Base-by-base conservation (phyloP, 2,329 filamentous ascomycete genomes). In the Phialophora macrospora region DNA sequence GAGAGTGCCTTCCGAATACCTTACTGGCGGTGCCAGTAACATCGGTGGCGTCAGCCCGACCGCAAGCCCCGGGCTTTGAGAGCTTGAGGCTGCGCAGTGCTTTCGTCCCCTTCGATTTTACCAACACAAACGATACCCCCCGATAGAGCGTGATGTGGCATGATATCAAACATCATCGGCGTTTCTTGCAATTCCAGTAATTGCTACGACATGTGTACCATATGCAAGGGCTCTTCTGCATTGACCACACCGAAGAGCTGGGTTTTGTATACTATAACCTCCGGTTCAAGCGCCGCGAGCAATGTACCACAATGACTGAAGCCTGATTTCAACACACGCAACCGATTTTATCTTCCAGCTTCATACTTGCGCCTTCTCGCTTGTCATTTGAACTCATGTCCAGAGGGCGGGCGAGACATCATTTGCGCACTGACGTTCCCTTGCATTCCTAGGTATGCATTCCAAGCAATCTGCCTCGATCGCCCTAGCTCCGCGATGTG, bases 1-100 rank as follows among this genome's bases (percentile, higher is more conserved):
- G 3, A 81, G 80, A 66, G 80, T 83, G 7, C 81, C 81, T 0
- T 72, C 77, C 51, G 81, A 81, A 62, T 83, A 81, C 72, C 76
- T 82, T 48, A 72, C 28, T 32, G 52, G 52, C 52, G 28, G 74
- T 12, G 77, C 76, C 24, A 57, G 62, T 55, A 65, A 55, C 32
- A 9, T 59, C 22, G 64, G 26, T 28, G 60, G 60, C 28, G 30
- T 65, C 34, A 69, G 67, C 52, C 67, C 67, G 14, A 69, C 67
- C 5, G 60, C 55, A 17, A 67, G 65, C 54, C 67, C 67, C 12
- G 67, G 62, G 62, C 22, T 66, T 30, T 69, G 51, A 68, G 30
- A 22, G 20, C 30, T 62, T 32, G 8, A 48, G 32, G 34, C 28
- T 34, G 5, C 30, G 24, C 32, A 12, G 46, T 24, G 26, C 28